phyloP scores from a whole-genome alignment of 495 filamentous ascomycete genomes.

The Melanomma pulvis-pyrius region DNA sequence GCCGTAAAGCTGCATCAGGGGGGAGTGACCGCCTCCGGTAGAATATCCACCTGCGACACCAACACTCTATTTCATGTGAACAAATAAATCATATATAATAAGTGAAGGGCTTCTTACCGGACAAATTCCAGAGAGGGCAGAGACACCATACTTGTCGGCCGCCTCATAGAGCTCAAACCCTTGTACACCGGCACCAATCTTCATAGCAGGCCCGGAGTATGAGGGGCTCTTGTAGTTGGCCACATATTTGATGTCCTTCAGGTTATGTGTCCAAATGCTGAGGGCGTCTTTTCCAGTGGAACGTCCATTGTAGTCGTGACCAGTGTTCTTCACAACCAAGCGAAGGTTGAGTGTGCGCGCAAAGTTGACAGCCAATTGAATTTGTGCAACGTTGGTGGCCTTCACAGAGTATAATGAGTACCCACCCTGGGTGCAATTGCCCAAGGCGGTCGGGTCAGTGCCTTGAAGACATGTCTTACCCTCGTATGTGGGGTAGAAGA shows the following conservation, averaged over 20 bases:
- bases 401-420: constrained; percentile 49
- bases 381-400: constrained; percentile 30
- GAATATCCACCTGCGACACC: constrained; percentile 30
- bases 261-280: constrained; percentile 31
- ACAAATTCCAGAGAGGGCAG: constrained; percentile 44
- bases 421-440: constrained; percentile 58
- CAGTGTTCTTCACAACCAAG: constrained; percentile 39
- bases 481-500: constrained; percentile 22
- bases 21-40: constrained; percentile 27
- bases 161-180: constrained; percentile 25
- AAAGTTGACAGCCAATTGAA: constrained; percentile 31
- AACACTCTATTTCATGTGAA: constrained; percentile 22
- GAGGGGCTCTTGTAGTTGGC: constrained; percentile 11
- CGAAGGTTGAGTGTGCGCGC: constrained; percentile 33
- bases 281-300: constrained; percentile 28
- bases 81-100: background rate
- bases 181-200: constrained; percentile 30
- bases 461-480: constrained; percentile 20
- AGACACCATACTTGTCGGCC: constrained; percentile 24
- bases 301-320: constrained; percentile 43
- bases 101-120: constrained; percentile 15
- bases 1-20: constrained; percentile 23
- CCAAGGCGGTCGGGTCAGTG: constrained; percentile 1
- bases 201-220: constrained; percentile 27
- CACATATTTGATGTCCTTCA: constrained; percentile 24